Base-by-base conservation (phyloP, 192 early-diverging fungal species). In the Podila verticillata region DNA sequence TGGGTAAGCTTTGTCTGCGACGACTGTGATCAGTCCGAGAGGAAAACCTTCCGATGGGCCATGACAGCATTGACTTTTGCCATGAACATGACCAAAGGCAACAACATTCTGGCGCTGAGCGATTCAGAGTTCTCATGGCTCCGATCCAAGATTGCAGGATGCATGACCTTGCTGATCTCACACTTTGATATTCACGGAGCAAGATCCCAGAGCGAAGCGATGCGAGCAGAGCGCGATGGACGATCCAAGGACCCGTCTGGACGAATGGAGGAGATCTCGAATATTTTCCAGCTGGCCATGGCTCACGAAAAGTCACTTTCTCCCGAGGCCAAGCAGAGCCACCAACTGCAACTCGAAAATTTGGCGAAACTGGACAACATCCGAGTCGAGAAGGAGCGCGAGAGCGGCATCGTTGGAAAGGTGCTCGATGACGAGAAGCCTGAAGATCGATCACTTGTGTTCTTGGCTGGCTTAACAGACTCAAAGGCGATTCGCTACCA, bases 1-100 rank as follows among this genome's bases (percentile, higher is more conserved):
- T 96, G 95, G 95, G 90, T 93, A 60, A 91, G 91, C 58, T 96
- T 96, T 72, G 93, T 95, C 56, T 91, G 89, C 35, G 90, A 93
- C 66, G 93, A 96, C 70, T 94, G 94, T 73, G 84, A 88, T 63
- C 93, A 92, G 9, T 91, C 90, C 29, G 93, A 96, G 64, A 85
- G 93, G 24, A 89, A 91, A 34, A 94, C 93, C 7, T 94, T 93
- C 86, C 85, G 93, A 51, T 95, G 94, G 96, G 91, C 92, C 5
- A 92, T 97, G 39, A 80, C 89, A 54, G 96, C 95, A 5, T 85
- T 97, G 3, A 93, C 96, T 75, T 93, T 94, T 72, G 92, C 92
- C 5, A 92, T 94, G 90, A 87, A 85, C 19, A 90, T 92, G 68
- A 91, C 93, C 62, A 88, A 90, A 60, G 91, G 90, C 51, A 89